Base-by-base conservation (phyloP, 2,329 filamentous ascomycete species). In the Xylariaceae sp. region DNA sequence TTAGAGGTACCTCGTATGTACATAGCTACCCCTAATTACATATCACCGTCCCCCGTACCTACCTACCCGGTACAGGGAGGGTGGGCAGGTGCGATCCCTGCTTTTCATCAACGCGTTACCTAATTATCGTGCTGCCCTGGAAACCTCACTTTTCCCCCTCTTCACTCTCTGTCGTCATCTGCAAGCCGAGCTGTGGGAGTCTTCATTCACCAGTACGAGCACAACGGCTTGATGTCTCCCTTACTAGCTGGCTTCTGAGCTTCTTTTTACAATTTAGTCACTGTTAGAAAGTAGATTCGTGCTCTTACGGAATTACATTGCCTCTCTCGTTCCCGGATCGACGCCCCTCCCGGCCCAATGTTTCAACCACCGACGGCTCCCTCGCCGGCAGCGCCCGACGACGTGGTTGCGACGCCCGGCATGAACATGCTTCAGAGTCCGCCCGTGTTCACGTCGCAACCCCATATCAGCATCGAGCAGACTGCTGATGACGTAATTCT, bases 381-480 rank as follows among this genome's bases (percentile, higher is more conserved):
- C 35, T 56, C 60, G 17, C 58, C 62, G 23, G 53, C 63, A 50
- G 58, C 55, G 6, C 42, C 48, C 23, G 51, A 42, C 53, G 39
- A 54, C 9, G 13, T 11, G 18, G 58, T 53, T 45, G 58, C 63
- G 5, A 50, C 55, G 49, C 50, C 53, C 34, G 37, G 44, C 30
- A 35, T 49, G 37, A 54, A 59, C 4, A 66, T 53, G 50, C 61
- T 64, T 18, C 61, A 60, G 3, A 68, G 68, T 58, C 59, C 74
- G 34, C 66, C 68, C 11, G 44, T 51, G 23, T 44, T 70, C 55
- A 77, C 76, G 47, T 75, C 76, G 44, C 71, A 66, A 23, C 76
- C 76, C 17, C 71, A 65, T 39, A 77, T 78, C 62, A 72, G 69
- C 30, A 68, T 78, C 58, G 59, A 66, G 39, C 71, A 74, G 56